Evolutionary conservation across 2,329 filamentous ascomycete species (phyloP), one percentile per base, ranked within the genome.

Genomic region (Cryoendolithus antarcticus): DNA sequence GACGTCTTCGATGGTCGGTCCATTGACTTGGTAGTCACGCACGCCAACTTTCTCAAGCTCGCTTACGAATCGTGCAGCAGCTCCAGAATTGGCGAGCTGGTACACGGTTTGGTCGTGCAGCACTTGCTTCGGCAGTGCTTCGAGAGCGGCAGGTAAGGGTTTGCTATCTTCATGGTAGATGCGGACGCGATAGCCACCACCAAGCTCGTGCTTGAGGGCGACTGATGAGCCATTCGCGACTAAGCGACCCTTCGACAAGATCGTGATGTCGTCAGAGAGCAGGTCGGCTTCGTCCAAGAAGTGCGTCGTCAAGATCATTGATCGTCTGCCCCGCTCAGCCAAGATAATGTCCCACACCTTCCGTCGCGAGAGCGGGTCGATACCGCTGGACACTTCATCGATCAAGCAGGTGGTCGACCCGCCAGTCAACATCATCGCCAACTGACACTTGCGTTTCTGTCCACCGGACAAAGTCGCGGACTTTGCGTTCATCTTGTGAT

Each of bases 301-400:
- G 58, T 95, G 89, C 0, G 88, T 95, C 0, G 88, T 95, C 41
- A 95, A 61, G 32, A 95, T 75, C 50, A 94, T 82, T 0, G 88
- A 93, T 32, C 88, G 70, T 43, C 71, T 71, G 12, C 86, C 86
- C 41, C 88, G 76, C 59, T 94, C 86, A 1, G 82, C 82, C 9
- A 94, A 67, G 13, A 95, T 67, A 43, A 95, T 95, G 49, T 94
- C 86, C 88, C 88, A 95, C 15, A 95, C 84, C 62, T 93, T 94
- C 21, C 86, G 69, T 39, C 89, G 72, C 12, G 82, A 88, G 1
- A 95, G 65, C 0, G 89, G 86, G 55, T 95, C 88, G 12, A 95
- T 70, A 9, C 88, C 89, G 43, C 81, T 86, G 30, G 82, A 88
- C 9, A 94, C 86, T 60, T 95, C 89, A 49, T 95, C 88, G 4